Evolutionary conservation across 2,329 filamentous ascomycete genomes (phyloP), one percentile per base, ranked within the genome.

Genomic region (Fusarium solani-melongenae): DNA sequence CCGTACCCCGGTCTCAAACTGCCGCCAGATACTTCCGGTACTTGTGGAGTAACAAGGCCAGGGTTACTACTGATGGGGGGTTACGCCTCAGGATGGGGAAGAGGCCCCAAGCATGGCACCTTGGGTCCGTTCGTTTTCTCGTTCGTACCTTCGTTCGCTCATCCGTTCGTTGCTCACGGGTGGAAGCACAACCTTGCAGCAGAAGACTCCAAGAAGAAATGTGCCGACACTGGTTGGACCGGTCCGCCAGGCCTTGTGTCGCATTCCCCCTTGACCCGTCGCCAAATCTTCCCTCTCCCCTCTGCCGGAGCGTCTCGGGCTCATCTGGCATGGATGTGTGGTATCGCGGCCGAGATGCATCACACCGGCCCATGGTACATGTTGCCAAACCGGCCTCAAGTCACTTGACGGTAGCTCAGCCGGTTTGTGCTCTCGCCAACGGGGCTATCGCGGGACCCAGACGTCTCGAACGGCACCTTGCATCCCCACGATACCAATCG

Each of bases 381-480:
- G 63, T 71, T 76, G 72, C 71, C 76, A 76, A 67, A 61, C 59
- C 69, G 66, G 70, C 56, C 58, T 67, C 75, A 72, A 75, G 70
- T 76, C 71, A 77, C 64, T 69, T 76, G 70, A 75, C 49, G 66
- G 69, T 69, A 76, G 71, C 70, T 71, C 66, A 70, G 65, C 77
- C 73, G 71, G 69, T 71, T 75, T 77, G 75, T 77, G 24, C 69
- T 70, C 76, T 70, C 69, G 55, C 62, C 51, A 55, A 75, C 72
- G 70, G 77, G 69, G 76, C 72, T 72, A 75, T 75, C 66, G 67
- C 76, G 75, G 75, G 66, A 73, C 66, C 66, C 64, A 67, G 70
- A 67, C 72, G 76, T 78, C 75, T 77, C 71, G 74, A 73, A 78
- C 78, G 78, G 78, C 66, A 77, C 62, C 75, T 72, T 78, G 78